A percentile compares a stretch with the other conserved stretches of the same genome.
These are phyloP conservation scores for Orbilia javanica DNA, from an alignment of 2,329 filamentous ascomycete species.

Conservation along the genomic window DNA sequence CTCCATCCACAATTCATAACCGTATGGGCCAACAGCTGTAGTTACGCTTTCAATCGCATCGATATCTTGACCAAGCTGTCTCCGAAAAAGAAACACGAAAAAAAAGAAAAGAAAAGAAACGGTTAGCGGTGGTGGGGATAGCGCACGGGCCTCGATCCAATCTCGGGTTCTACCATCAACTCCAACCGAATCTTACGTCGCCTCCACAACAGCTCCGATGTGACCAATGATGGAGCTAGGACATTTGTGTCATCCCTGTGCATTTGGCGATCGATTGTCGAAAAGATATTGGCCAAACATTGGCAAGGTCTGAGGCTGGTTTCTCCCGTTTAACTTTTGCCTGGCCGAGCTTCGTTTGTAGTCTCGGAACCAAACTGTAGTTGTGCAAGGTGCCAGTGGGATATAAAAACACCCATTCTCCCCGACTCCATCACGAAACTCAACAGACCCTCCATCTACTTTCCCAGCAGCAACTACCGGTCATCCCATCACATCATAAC, in stretches of 20 bases:
- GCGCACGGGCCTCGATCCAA: constrained; percentile 4
- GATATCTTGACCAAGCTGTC: too few species aligned
- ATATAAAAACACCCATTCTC: neutral
- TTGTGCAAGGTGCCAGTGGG: too few species aligned
- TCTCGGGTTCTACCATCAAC: neutral
- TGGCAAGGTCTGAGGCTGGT: constrained; percentile 1
- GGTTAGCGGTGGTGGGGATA: neutral
- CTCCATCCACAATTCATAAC: too few species aligned
- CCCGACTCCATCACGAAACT: neutral
- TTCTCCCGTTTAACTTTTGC: neutral
- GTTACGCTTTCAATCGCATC: too few species aligned
- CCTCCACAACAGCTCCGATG: neutral
- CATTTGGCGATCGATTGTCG: neutral
- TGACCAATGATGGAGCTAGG: neutral
- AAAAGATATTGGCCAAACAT: neutral
- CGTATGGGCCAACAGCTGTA: too few species aligned
- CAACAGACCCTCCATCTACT: neutral
- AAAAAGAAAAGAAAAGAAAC: too few species aligned
- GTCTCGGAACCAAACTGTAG: neutral
- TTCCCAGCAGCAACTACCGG: neutral
- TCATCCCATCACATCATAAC: neutral
- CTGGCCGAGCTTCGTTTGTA: neutral
- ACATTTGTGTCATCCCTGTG: neutral
- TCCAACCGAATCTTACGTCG: neutral
- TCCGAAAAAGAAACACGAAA: too few species aligned